phyloP scores from a whole-genome alignment of 257 asterid species.

The Asclepias syriaca region DNA sequence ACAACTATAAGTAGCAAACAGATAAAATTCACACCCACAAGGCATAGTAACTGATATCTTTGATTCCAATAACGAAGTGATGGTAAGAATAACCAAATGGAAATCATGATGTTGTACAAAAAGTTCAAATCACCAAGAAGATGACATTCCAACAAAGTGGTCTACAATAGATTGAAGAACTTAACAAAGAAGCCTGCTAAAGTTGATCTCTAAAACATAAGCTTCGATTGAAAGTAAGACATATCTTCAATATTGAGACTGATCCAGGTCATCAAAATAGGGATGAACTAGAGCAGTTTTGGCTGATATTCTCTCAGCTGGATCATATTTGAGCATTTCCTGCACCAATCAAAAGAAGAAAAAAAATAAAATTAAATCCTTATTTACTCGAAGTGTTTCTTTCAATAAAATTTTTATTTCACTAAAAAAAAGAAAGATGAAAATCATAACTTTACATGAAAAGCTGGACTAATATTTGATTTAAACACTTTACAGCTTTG shows the following conservation, averaged over 20 bases:
- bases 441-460: neutral
- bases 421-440: neutral
- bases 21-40: neutral
- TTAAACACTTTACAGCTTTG: neutral
- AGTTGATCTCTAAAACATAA: neutral
- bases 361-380: no score
- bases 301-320: constrained; percentile 87
- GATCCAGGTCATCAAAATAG: constrained; percentile 88
- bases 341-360: constrained; percentile 34
- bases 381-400: no score
- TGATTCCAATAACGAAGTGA: neutral
- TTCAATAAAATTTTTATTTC: no score
- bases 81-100: neutral
- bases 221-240: neutral
- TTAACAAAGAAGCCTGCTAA: neutral
- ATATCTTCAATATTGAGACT: constrained; percentile 62
- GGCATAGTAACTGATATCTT: neutral
- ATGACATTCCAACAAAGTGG: constrained; percentile 27
- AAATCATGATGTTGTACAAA: neutral
- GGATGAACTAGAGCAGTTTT: constrained; percentile 90
- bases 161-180: constrained; percentile 6
- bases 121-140: constrained; percentile 46
- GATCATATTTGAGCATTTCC: constrained; percentile 80
- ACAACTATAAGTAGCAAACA: neutral
- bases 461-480: neutral